These are phyloP conservation scores for Dianthus caryophyllus DNA, from an alignment of 148 eudicot species.

Conservation along the genomic window DNA sequence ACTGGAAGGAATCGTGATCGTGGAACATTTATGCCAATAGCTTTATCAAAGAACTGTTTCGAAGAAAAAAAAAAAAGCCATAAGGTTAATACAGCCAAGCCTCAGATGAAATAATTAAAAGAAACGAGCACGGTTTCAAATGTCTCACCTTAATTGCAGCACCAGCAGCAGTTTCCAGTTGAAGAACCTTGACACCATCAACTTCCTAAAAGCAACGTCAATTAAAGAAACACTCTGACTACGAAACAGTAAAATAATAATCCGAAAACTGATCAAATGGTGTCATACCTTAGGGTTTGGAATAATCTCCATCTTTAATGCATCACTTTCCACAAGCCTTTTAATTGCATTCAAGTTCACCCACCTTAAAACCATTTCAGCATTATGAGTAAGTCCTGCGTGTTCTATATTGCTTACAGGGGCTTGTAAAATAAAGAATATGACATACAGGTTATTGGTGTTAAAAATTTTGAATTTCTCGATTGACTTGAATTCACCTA, in stretches of 20 bases:
- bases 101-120: background rate
- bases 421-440: background rate
- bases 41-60: conserved; percentile 68
- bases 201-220: conserved; percentile 62
- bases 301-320: conserved; percentile 98
- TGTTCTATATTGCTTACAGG: background rate
- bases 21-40: conserved; percentile 91
- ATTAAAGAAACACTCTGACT: background rate
- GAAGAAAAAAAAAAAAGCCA: conserved; percentile 19
- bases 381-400: background rate
- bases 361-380: conserved; percentile 54
- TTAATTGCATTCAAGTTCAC: conserved; percentile 80
- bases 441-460: conserved; percentile 92
- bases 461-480: conserved; percentile 99
- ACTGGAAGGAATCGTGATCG: conserved; percentile 99
- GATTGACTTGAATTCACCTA: conserved; percentile 88
- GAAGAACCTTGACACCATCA: conserved; percentile 89
- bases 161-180: conserved; percentile 98
- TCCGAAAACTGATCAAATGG: background rate
- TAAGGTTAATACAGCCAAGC: background rate
- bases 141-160: conserved; percentile 87
- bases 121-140: background rate
- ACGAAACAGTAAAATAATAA: background rate
- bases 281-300: conserved; percentile 93
- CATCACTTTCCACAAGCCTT: conserved; percentile 82